Evolutionary conservation across 306 rosid genomes (phyloP), one percentile per base, ranked within the genome.

Genomic region (Ormosia emarginata): DNA sequence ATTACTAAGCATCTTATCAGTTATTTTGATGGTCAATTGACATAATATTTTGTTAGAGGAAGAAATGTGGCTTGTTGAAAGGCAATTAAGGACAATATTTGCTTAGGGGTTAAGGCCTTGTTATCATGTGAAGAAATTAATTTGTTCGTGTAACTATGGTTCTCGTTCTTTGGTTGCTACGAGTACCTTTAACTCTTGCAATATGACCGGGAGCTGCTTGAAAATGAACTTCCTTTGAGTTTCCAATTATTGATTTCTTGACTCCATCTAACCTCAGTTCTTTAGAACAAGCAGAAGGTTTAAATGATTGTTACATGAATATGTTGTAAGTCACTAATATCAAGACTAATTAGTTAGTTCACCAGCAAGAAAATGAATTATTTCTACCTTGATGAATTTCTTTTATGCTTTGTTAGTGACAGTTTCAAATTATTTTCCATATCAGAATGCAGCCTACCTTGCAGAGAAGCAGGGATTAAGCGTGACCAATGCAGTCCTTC

Each of bases 391-490:
- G 71, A 37, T 59, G 4, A 44, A 18, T 52, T 82, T 88, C 17
- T 56, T 62, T 70, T 69, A n/a, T 41, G 67, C 13, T 70, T 47
- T 37, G 55, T n/a, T 67, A 18, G 37, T 74, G 44, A 53, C 78
- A 77, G 46, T 78, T 63, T 58, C 5, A 5, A 11, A 46, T 11
- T 47, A 11, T 62, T 43, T n/a, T 57, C 36, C 67, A 72, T 84
- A 55, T 83, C 98, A 93, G 99, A 7, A 89, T 84, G 99, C 99
- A 6, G 85, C 92, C 39, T 96, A 93, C 84, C 97, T 96, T 73
- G 94, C 92, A 2, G 71, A 75, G 75, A 43, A 84, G 29, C 79
- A 82, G 70, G 72, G 85, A 40, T 64, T 96, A 74, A 47, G 88
- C 79, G 90, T 96, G 79, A 81, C 74, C 10, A 88, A 91, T 83